Evolutionary conservation across 139 green algal genomes (phyloP).

Genomic region (Nannochloris sp.): DNA sequence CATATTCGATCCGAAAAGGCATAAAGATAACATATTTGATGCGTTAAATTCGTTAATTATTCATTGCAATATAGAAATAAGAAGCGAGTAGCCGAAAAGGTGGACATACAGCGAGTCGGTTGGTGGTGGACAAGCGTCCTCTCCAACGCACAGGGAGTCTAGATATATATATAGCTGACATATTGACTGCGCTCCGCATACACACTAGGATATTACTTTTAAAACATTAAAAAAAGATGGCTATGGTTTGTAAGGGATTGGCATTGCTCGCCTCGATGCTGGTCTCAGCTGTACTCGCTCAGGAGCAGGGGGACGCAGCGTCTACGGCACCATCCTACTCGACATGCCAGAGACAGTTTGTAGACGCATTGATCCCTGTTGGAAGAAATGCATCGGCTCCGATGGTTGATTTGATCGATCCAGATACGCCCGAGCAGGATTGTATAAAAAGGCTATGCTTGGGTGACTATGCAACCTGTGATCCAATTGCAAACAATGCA

Average conservation of each 20-base stretch:
- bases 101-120: no score
- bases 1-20: neutral
- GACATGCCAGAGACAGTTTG: conserved; percentile 5
- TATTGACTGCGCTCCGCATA: no score
- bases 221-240: no score
- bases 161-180: no score
- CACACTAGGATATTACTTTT: no score
- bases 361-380: neutral
- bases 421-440: conserved; percentile 2
- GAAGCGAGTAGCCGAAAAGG: no score
- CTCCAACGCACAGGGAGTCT: no score
- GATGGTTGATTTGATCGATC: conserved; percentile 26
- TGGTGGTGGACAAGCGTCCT: no score
- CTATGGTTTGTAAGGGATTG: no score
- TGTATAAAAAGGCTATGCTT: conserved; percentile 24
- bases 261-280: neutral
- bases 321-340: neutral
- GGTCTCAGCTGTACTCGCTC: neutral
- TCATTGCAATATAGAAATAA: no score
- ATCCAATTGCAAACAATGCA: neutral
- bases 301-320: neutral
- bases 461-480: neutral
- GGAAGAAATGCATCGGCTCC: neutral
- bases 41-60: no score
- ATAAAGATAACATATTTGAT: no score